These are phyloP conservation scores for Agastache rugosa DNA, from an alignment of 257 asterid species.

Conservation along the genomic window DNA sequence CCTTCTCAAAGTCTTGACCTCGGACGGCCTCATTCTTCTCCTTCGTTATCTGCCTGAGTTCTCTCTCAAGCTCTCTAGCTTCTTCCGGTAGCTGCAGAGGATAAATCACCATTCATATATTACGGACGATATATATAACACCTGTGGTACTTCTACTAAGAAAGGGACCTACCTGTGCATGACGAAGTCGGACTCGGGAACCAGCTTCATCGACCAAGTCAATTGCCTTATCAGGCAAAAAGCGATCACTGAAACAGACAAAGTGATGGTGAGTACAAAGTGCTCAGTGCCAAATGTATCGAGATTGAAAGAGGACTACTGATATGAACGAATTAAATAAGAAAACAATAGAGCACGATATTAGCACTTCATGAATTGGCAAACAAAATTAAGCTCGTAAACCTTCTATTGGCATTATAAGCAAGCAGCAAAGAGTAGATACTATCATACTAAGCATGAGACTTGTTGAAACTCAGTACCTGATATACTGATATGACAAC, in stretches of 20 bases:
- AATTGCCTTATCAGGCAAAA: constrained; percentile 97
- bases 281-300: background rate
- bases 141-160: constrained; percentile 18
- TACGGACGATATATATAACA: constrained; percentile 27
- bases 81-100: constrained; percentile 90
- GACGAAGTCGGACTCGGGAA: constrained; percentile 97
- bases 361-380: background rate
- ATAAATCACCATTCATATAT: constrained; percentile 29
- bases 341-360: background rate
- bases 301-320: background rate
- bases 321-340: background rate
- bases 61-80: constrained; percentile 97
- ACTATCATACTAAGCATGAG: background rate
- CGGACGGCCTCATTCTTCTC: constrained; percentile 97
- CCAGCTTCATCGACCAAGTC: constrained; percentile 99
- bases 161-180: constrained; percentile 76
- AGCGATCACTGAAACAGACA: constrained; percentile 80
- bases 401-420: background rate
- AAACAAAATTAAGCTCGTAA: background rate
- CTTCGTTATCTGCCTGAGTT: constrained; percentile 93
- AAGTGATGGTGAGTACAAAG: constrained; percentile 33
- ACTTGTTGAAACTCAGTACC: constrained; percentile 45
- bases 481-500: constrained; percentile 89
- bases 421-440: background rate
- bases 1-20: constrained; percentile 97